Conservation (phyloP, 495 filamentous ascomycete genomes). For the Penicillium verhagenii region DNA sequence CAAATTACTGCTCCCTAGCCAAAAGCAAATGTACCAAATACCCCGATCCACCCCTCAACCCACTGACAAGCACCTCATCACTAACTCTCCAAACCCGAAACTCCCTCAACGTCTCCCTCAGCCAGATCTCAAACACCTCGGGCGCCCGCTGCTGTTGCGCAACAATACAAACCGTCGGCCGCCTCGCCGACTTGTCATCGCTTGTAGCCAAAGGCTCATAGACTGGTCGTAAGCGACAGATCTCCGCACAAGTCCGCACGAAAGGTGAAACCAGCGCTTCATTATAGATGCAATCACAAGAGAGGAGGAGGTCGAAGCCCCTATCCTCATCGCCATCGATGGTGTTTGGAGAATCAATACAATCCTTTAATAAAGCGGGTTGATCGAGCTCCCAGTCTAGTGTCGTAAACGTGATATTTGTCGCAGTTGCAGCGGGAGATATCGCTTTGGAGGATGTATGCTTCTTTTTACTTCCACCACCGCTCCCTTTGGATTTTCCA, state of each 20-base stretch:
- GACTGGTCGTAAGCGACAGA: constrained; percentile 57
- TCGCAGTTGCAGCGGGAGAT: not conserved
- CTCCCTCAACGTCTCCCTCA: constrained; percentile 57
- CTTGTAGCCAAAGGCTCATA: constrained; percentile 16
- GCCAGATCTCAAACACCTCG: constrained; percentile 82
- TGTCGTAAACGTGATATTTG: constrained; percentile 42
- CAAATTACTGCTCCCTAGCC: constrained; percentile 20
- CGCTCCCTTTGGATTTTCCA: constrained; percentile 15
- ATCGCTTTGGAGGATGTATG: not conserved
- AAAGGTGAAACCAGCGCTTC: constrained; percentile 79
- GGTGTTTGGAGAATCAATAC: constrained; percentile 12
- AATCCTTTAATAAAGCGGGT: constrained; percentile 30
- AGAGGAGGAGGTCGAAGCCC: constrained; percentile 62
- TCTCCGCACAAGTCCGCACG: constrained; percentile 79
- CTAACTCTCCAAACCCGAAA: constrained; percentile 82
- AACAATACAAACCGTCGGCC: constrained; percentile 66
- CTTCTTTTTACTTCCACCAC: constrained; percentile 25
- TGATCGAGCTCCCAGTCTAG: constrained; percentile 48
- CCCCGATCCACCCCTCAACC: constrained; percentile 52
- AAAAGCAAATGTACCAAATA: constrained; percentile 46
- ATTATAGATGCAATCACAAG: constrained; percentile 91
- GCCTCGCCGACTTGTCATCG: constrained; percentile 7
- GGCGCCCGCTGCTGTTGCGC: constrained; percentile 83
- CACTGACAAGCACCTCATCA: constrained; percentile 54
- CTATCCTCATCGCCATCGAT: constrained; percentile 22